phyloP scores from a whole-genome alignment of 2,329 filamentous ascomycete genomes.

The Sporothrix protearum region DNA sequence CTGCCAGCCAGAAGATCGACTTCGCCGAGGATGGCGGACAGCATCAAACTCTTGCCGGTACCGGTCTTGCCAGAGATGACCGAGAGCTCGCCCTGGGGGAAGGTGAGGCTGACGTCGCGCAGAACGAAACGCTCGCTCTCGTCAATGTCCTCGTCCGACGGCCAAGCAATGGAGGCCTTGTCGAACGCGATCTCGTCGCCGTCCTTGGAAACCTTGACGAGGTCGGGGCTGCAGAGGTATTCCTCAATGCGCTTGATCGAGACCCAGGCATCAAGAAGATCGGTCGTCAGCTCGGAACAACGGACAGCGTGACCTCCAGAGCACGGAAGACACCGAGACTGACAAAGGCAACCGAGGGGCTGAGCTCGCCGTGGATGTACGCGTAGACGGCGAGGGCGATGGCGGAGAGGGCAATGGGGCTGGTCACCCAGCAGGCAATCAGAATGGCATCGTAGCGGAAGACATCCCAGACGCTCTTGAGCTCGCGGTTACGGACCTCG shows the following conservation, averaged over 20 bases:
- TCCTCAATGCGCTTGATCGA: conserved; percentile 68
- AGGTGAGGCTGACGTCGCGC: conserved; percentile 60
- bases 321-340: conserved; percentile 69
- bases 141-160: conserved; percentile 58
- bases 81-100: conserved; percentile 66
- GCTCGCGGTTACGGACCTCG: conserved; percentile 61
- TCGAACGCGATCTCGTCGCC: conserved; percentile 62
- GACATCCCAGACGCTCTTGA: conserved; percentile 62
- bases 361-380: conserved; percentile 57
- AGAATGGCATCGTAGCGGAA: conserved; percentile 62
- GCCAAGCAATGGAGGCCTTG: conserved; percentile 69
- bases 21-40: conserved; percentile 72
- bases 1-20: conserved; percentile 63
- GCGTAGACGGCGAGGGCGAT: conserved; percentile 68
- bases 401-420: conserved; percentile 69
- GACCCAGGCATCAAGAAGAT: conserved; percentile 68
- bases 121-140: conserved; percentile 62
- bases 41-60: conserved; percentile 70
- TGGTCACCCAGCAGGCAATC: conserved; percentile 67
- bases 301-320: conserved; percentile 67
- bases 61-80: conserved; percentile 76
- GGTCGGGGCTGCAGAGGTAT: conserved; percentile 66
- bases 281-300: conserved; percentile 71
- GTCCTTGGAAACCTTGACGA: conserved; percentile 50
- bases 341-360: conserved; percentile 74